phyloP scores from a whole-genome alignment of 345 rosid species.

The Salix brachista region DNA sequence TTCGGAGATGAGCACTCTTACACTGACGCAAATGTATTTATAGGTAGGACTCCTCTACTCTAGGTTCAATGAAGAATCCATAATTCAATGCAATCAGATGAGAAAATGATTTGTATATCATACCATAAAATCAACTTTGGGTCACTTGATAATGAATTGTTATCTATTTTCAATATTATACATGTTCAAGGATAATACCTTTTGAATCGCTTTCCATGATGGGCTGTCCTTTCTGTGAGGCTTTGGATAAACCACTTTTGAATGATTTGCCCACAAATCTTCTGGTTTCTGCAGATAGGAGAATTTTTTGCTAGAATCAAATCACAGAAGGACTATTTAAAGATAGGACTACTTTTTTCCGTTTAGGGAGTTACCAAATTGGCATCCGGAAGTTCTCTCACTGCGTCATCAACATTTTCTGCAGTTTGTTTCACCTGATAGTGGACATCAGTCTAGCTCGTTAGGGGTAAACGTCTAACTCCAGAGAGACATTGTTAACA shows the following conservation, averaged over 20 bases:
- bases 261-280: conserved; percentile 90
- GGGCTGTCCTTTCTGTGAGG: conserved; percentile 81
- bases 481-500: too few relatives aligned
- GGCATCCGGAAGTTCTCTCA: conserved; percentile 92
- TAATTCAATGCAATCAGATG: background rate
- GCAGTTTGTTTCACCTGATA: conserved; percentile 81
- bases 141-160: background rate
- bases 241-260: conserved; percentile 68
- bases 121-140: background rate
- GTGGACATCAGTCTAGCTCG: conserved; percentile 4
- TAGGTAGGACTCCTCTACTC: background rate
- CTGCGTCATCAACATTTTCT: conserved; percentile 83
- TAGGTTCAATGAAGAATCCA: background rate
- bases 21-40: too few relatives aligned
- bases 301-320: conserved; percentile 2
- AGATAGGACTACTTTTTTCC: background rate
- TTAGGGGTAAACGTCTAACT: background rate
- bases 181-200: conserved; percentile 34
- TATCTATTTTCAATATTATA: background rate
- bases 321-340: conserved; percentile 6
- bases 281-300: conserved; percentile 67
- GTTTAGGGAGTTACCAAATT: conserved; percentile 51
- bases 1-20: too few relatives aligned
- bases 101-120: background rate
- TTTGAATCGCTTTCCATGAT: conserved; percentile 71